Base-by-base conservation (phyloP, 2,329 filamentous ascomycete species). In the Elsinoe ampelina region DNA sequence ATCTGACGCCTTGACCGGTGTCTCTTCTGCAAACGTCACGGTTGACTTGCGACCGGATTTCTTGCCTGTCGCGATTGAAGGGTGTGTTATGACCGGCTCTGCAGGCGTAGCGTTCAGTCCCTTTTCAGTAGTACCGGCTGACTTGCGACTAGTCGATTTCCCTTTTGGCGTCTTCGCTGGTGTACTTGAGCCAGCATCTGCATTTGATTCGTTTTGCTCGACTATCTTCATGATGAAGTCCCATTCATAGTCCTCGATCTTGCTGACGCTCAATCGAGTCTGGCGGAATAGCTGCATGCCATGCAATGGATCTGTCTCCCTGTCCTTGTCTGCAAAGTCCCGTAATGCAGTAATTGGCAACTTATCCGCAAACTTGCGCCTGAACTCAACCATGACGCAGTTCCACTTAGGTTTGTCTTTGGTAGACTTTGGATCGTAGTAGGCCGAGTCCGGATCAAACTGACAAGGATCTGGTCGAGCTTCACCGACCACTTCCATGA, bases 301-400 rank as follows among this genome's bases (percentile, higher is more conserved):
- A 32, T 68, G 61, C 19, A 61, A 58, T 17, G 62, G 63, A 64
- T 82, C 81, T 39, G 95, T 73, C 6, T 80, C 76, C 52, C 71
- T 70, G 5, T 80, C 76, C 52, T 71, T 70, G 6, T 77, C 78
- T 7, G 80, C 67, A 35, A 80, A 78, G 55, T 87, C 85, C 43
- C 96, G 77, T 62, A 88, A 83, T 60, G 81, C 80, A 54, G 96
- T 77, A 4, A 79, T 79, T 6, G 54, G 54, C 57, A 97, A 80
- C 0, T 83, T 80, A 12, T 82, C 77, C 1, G 77, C 75, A 63
- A 97, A 90, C 71, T 95, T 96, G 68, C 83, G 84, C 58, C 86
- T 83, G 68, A 95, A 96, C 65, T 85, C 80, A 48, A 97, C 92
- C 60, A 95, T 87, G 1, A 97, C 93, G 15, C 93, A 80, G 55